Evolutionary conservation across 108 stramenopile species (phyloP), one percentile per base, ranked within the genome.

Genomic region (Tribonema minus): DNA sequence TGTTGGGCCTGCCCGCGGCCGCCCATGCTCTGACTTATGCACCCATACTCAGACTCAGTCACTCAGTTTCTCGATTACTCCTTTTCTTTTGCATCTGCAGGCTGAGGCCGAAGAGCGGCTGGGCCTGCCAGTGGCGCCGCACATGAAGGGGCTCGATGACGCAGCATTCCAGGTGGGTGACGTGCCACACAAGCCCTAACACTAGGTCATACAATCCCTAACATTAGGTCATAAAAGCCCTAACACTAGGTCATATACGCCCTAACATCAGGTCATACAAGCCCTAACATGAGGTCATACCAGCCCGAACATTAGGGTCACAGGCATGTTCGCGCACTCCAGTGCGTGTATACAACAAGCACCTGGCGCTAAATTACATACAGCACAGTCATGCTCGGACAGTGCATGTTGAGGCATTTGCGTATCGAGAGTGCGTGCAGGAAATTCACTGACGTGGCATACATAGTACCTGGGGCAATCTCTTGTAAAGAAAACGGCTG

Each of bases 61-160:
- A n/a, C n/a, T n/a, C n/a, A n/a, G n/a, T n/a, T n/a, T n/a, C n/a
- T n/a, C n/a, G n/a, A n/a, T n/a, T n/a, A n/a, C n/a, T n/a, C n/a
- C n/a, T n/a, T n/a, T n/a, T n/a, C n/a, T n/a, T n/a, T n/a, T n/a
- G n/a, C n/a, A n/a, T 0, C 41, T 61, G 26, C 88, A 90, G 66
- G 86, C 79, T 35, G 39, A 40, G 0, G 71, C 38, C 28, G 89
- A 90, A 66, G 70, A 79, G 59, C 58, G 73, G 54, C 40, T 76
- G 59, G 67, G 85, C n/a, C 36, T 90, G 23, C 76, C 72, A 5
- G 82, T 85, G 3, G 86, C 87, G 12, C 59, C 76, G 23, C 85
- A 72, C 64, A 88, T 90, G 87, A 75, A 76, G 12, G 85, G 81
- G 0, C 73, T 90, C 37, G 82, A 86, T 54, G 46, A 54, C 20